Evolutionary conservation across 208 protist species (phyloP).

Genomic region (Sergeia podlipaevii): DNA sequence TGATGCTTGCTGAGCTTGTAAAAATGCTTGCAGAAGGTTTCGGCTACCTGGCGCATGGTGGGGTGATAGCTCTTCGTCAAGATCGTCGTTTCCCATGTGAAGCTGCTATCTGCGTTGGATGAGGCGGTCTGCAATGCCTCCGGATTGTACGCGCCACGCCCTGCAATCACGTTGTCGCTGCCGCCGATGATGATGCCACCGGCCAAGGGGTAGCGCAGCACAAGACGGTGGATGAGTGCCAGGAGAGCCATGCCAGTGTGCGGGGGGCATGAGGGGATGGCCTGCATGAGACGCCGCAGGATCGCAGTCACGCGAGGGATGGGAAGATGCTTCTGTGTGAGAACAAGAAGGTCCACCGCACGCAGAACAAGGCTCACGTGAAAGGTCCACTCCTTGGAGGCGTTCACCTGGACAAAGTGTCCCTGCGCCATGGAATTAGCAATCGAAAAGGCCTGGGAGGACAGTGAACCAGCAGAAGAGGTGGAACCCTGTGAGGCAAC

Average conservation of each 20-base stretch:
- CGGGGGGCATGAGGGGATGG: slow-evolving; percentile 62
- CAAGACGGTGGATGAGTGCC: slow-evolving; percentile 73
- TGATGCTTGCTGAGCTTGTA: slow-evolving; percentile 75
- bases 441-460: slow-evolving; percentile 90
- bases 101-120: slow-evolving; percentile 84
- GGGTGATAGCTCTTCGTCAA: slow-evolving; percentile 83
- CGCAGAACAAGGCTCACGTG: slow-evolving; percentile 84
- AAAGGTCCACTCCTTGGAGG: slow-evolving; percentile 85
- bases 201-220: slow-evolving; percentile 76
- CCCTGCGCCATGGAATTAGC: slow-evolving; percentile 86
- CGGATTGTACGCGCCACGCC: slow-evolving; percentile 84
- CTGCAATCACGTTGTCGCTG: slow-evolving; percentile 85
- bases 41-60: slow-evolving; percentile 73
- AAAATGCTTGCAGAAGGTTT: slow-evolving; percentile 82
- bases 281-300: slow-evolving; percentile 74
- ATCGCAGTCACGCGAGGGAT: slow-evolving; percentile 81
- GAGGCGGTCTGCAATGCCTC: slow-evolving; percentile 74
- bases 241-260: slow-evolving; percentile 83
- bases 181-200: slow-evolving; percentile 82
- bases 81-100: slow-evolving; percentile 83
- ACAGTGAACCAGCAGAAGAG: slow-evolving; percentile 82
- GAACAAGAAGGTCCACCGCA: slow-evolving; percentile 83
- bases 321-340: slow-evolving; percentile 90
- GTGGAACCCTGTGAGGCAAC: slow-evolving; percentile 78
- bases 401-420: slow-evolving; percentile 77